Conservation (phyloP, 2,329 filamentous ascomycete species). For the Mycosphaerella arachidis region DNA sequence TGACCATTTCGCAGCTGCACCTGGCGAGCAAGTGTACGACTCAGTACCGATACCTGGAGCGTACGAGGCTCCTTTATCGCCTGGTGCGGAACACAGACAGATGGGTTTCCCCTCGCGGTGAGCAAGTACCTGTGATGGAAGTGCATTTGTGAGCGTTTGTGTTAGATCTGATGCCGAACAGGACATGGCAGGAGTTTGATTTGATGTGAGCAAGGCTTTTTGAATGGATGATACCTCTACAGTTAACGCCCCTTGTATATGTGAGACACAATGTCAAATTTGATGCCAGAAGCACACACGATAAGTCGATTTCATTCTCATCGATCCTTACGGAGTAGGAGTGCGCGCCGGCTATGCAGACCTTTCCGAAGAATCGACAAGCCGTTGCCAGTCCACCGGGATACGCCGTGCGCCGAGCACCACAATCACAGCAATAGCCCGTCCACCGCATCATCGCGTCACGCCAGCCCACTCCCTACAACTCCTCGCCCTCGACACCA, state of each 20-base stretch:
- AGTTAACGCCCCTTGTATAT: conserved; percentile 8
- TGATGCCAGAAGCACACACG: conserved; percentile 1
- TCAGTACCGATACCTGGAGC: conserved; percentile 84
- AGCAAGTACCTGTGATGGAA: background rate
- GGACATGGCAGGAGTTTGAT: background rate
- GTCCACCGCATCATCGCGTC: background rate
- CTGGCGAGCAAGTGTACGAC: conserved; percentile 79
- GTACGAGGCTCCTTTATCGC: conserved; percentile 47
- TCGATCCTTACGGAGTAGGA: background rate
- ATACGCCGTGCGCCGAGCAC: background rate
- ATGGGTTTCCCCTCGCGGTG: conserved; percentile 14
- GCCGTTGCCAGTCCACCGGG: background rate
- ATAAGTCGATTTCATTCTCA: background rate
- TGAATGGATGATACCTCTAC: conserved; percentile 17
- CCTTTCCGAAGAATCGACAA: background rate
- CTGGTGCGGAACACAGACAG: conserved; percentile 16
- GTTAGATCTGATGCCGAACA: background rate
- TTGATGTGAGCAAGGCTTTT: conserved; percentile 6
- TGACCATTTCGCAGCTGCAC: conserved; percentile 64
- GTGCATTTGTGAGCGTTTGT: conserved; percentile 3
- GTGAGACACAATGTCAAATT: background rate
- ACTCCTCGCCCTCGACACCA: background rate
- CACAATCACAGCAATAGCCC: background rate
- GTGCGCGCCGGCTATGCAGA: background rate
- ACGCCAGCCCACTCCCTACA: background rate